These are phyloP conservation scores for Blastobotrys niveus DNA, from an alignment of 1,139 yeast species.

Conservation along the genomic window DNA sequence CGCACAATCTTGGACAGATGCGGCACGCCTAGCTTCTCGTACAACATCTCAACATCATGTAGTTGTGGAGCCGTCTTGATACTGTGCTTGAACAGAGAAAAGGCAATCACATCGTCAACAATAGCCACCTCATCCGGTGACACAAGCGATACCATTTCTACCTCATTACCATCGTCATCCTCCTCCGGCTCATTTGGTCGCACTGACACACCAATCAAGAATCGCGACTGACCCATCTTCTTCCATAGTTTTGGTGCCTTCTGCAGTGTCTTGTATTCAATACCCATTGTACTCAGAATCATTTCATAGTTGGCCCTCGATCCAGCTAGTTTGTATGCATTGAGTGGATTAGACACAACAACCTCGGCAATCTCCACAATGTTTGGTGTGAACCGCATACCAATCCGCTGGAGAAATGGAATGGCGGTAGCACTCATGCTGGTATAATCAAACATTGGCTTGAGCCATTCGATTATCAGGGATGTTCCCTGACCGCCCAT, in stretches of 20 bases:
- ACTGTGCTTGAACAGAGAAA: constrained; percentile 33
- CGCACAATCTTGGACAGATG: constrained; percentile 26
- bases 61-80: constrained; percentile 37
- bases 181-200: constrained; percentile 11
- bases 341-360: constrained; percentile 30
- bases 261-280: constrained; percentile 27
- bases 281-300: constrained; percentile 27
- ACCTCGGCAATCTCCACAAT: constrained; percentile 31
- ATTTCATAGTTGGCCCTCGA: constrained; percentile 26
- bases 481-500: constrained; percentile 16
- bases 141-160: constrained; percentile 24
- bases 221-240: constrained; percentile 28
- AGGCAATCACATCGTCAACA: constrained; percentile 38
- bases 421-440: constrained; percentile 25
- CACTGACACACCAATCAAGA: constrained; percentile 31
- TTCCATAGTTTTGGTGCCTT: constrained; percentile 26
- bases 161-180: constrained; percentile 19
- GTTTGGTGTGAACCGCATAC: constrained; percentile 35
- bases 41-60: constrained; percentile 31
- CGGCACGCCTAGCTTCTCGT: constrained; percentile 29
- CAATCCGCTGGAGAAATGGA: constrained; percentile 33
- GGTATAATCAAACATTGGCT: constrained; percentile 31
- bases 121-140: constrained; percentile 32
- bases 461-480: no score
- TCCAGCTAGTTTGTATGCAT: constrained; percentile 30